These are phyloP conservation scores for Aspergillus haitiensis DNA, from an alignment of 495 filamentous ascomycete genomes.

Conservation along the genomic window DNA sequence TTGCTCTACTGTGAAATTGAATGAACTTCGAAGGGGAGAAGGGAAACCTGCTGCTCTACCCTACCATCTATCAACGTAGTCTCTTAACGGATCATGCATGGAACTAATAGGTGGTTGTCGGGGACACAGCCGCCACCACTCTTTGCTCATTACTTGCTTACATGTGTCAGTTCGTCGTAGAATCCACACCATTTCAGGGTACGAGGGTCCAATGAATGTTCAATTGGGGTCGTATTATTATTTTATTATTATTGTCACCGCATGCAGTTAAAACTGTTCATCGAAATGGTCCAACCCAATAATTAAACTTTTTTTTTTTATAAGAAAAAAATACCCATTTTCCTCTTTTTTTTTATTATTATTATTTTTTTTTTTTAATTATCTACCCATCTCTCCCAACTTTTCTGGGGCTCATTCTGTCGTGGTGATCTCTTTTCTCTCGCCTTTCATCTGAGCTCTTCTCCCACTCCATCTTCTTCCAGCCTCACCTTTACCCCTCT, in stretches of 20 bases:
- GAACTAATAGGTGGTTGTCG: slow-evolving; percentile 20
- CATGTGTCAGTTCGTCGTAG: slow-evolving; percentile 7
- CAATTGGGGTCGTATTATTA: not conserved
- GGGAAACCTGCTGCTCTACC: no score
- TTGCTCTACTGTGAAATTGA: no score
- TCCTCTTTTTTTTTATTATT: slow-evolving; percentile 6
- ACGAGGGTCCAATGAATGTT: no score
- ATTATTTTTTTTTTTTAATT: slow-evolving; percentile 8
- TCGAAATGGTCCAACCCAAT: not conserved
- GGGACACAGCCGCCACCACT: slow-evolving; percentile 28
- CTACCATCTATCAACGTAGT: no score
- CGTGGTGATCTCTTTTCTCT: not conserved
- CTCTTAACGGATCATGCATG: no score
- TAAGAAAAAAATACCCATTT: no score
- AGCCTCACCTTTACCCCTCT: not conserved
- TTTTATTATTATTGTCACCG: slow-evolving; percentile 5
- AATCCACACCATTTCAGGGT: no score
- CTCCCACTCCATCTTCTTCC: not conserved
- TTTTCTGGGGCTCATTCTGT: not conserved
- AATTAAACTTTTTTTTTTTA: not conserved
- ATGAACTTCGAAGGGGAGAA: no score
- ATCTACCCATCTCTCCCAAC: not conserved
- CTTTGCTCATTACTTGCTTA: not conserved
- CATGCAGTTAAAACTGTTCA: slow-evolving; percentile 19
- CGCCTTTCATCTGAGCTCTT: not conserved